These are phyloP conservation scores for Leptodermis oblonga DNA, from an alignment of 257 asterid species.

Conservation along the genomic window DNA sequence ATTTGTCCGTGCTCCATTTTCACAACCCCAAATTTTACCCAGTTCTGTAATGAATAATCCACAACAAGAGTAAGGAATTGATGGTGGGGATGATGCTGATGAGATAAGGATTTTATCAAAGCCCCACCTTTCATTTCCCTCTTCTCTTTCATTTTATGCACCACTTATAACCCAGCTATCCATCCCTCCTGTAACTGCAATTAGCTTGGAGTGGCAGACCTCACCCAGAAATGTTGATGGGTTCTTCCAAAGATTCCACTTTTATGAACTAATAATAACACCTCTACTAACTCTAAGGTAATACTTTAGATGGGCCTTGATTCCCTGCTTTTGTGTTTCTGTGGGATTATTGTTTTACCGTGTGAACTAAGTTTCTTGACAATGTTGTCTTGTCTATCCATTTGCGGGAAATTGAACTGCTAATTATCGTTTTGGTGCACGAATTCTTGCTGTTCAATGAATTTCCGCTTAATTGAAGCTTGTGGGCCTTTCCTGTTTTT, in stretches of 20 bases:
- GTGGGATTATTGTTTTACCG: neutral
- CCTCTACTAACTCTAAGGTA: neutral
- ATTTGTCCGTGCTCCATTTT: neutral
- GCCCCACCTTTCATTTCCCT: slow-evolving; percentile 42
- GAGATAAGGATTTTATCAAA: slow-evolving; percentile 42
- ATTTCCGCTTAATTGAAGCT: neutral
- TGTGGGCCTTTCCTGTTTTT: neutral
- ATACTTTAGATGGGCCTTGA: neutral
- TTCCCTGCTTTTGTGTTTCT: neutral
- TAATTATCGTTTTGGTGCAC: neutral
- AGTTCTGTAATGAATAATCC: neutral
- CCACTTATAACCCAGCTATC: slow-evolving; percentile 1
- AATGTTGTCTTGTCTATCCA: slow-evolving; percentile 7
- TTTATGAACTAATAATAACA: neutral
- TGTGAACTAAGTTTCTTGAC: slow-evolving; percentile 12
- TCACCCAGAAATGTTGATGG: neutral
- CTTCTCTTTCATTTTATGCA: slow-evolving; percentile 5
- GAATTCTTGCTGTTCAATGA: neutral
- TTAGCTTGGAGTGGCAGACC: too few relatives aligned
- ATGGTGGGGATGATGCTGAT: slow-evolving; percentile 20
- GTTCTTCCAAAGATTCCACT: slow-evolving; percentile 1
- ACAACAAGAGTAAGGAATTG: neutral
- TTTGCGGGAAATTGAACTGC: neutral
- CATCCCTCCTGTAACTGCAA: too few relatives aligned
- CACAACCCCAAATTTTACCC: too few relatives aligned